Percentiles rank a stretch among this genome's conserved stretches.
phyloP scores from a whole-genome alignment of 139 green algal species.

The Dunaliella sp. region DNA sequence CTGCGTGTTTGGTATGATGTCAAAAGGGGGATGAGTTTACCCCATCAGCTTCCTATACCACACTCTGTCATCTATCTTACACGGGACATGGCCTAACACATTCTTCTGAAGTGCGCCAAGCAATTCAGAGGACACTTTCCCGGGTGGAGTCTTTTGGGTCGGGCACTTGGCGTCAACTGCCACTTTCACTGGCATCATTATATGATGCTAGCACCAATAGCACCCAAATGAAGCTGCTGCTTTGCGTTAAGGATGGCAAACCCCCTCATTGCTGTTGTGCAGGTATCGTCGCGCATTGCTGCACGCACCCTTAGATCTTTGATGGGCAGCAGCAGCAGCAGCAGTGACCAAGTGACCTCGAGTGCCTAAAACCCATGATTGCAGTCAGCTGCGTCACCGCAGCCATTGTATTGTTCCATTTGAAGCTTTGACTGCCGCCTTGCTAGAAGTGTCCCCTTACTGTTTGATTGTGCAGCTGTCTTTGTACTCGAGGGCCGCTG shows the following conservation, averaged over 20 bases:
- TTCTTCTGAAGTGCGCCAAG: not conserved
- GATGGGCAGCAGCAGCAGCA: not conserved
- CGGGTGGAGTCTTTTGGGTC: not conserved
- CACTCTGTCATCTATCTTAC: too few species aligned
- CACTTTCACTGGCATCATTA: too few species aligned
- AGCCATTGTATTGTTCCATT: not conserved
- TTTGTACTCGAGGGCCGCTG: too few species aligned
- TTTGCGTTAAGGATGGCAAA: not conserved
- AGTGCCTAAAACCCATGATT: too few species aligned
- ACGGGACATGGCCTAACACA: not conserved
- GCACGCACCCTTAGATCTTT: not conserved
- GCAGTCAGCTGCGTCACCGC: not conserved
- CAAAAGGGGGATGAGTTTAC: not conserved
- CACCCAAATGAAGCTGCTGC: not conserved
- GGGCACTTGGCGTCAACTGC: too few species aligned
- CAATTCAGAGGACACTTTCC: not conserved
- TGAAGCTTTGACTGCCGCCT: not conserved
- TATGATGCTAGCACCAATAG: too few species aligned
- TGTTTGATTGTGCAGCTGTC: not conserved
- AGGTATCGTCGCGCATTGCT: not conserved
- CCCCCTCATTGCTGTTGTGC: not conserved
- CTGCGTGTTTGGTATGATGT: too few species aligned
- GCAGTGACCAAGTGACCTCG: too few species aligned
- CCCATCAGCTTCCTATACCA: not conserved
- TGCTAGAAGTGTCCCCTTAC: too few species aligned